Percentiles rank a stretch among this genome's conserved stretches.
Evolutionary conservation across 2,329 filamentous ascomycete genomes (phyloP).

Genomic region (Fusarium concolor): DNA sequence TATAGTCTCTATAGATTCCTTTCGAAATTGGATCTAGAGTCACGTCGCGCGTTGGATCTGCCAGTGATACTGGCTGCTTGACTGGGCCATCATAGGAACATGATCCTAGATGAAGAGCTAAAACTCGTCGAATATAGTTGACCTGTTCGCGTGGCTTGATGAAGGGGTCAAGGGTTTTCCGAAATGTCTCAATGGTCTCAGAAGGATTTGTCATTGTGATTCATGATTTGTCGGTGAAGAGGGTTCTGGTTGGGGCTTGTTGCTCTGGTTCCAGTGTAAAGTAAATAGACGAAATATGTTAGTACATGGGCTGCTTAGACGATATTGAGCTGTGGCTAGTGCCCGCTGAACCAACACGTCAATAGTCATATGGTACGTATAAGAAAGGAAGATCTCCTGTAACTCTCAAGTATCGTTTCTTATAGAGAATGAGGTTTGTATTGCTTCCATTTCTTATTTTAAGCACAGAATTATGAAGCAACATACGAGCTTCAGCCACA

Average conservation of each 20-base stretch:
- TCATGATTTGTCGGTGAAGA: slow-evolving; percentile 30
- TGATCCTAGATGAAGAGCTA: slow-evolving; percentile 65
- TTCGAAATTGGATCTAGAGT: slow-evolving; percentile 53
- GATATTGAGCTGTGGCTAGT: slow-evolving; percentile 27
- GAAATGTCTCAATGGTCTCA: slow-evolving; percentile 53
- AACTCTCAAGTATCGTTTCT: neutral
- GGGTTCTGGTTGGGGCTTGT: slow-evolving; percentile 11
- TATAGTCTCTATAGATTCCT: slow-evolving; percentile 65
- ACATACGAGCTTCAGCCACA: slow-evolving; percentile 29
- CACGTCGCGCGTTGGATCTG: slow-evolving; percentile 54
- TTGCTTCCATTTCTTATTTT: neutral
- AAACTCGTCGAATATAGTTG: slow-evolving; percentile 65
- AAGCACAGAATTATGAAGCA: neutral
- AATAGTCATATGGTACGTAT: neutral
- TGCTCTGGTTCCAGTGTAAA: slow-evolving; percentile 27
- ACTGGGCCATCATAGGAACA: slow-evolving; percentile 58
- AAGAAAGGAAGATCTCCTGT: neutral
- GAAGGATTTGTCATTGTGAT: slow-evolving; percentile 49
- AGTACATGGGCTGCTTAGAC: slow-evolving; percentile 17
- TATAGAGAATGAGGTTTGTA: neutral
- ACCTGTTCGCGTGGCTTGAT: slow-evolving; percentile 69
- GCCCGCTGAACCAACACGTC: neutral
- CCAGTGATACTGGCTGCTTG: slow-evolving; percentile 61
- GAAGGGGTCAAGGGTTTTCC: slow-evolving; percentile 61
- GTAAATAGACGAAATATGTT: slow-evolving; percentile 31